These are phyloP conservation scores for Eucalyptus shirleyi DNA, from an alignment of 345 rosid species.

Conservation along the genomic window DNA sequence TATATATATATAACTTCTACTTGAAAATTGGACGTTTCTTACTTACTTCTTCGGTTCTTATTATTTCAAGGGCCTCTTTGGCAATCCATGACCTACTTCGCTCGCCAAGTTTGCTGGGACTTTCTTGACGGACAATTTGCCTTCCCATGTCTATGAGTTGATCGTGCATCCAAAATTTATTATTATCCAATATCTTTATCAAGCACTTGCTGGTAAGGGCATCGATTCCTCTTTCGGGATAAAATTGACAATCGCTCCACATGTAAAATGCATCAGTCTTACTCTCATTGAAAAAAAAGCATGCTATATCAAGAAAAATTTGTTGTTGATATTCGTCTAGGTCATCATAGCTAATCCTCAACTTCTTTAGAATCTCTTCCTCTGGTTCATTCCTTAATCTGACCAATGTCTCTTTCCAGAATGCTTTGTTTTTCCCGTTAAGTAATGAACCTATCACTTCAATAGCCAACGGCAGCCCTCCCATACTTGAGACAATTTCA, in stretches of 20 bases:
- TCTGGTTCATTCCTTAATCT: neutral
- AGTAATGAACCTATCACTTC: neutral
- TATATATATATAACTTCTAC: no score
- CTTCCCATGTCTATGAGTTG: no score
- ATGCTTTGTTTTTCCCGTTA: neutral
- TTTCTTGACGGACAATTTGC: no score
- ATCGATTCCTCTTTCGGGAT: no score
- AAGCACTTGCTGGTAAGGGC: no score
- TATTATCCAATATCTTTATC: no score
- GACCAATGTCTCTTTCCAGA: neutral
- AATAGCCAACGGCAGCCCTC: neutral
- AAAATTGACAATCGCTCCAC: no score
- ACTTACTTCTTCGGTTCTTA: no score
- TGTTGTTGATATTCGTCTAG: neutral
- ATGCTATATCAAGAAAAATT: neutral
- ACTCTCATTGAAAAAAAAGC: neutral
- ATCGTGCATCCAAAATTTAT: no score
- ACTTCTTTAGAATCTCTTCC: neutral
- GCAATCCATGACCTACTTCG: no score
- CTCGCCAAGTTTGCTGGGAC: no score
- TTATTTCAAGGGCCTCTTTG: no score
- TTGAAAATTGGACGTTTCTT: fast-evolving
- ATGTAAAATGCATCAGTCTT: neutral
- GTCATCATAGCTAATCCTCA: neutral
- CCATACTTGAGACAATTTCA: neutral